Base-by-base conservation (phyloP, 208 protist genomes). In the Wallacemonas sp. region DNA sequence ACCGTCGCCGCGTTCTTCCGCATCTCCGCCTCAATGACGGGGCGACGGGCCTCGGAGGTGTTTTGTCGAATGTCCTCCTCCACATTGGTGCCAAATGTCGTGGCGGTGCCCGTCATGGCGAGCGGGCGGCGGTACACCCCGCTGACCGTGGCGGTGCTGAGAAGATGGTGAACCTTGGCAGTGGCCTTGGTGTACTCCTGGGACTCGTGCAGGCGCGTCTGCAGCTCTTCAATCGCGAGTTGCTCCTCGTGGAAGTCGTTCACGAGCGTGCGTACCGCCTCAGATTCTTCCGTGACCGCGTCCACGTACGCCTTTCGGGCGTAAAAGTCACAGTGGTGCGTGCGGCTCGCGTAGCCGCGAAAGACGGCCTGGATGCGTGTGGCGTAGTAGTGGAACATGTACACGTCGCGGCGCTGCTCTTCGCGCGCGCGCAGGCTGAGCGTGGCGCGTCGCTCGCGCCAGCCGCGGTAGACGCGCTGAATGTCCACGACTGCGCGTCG, bases 351-450 rank as follows among this genome's bases (percentile, higher is more conserved):
- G 57, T 81, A 84, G 12, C 87, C 84, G 31, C 87, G 77, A 62
- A 77, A 93, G 31, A 71, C 77, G 4, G 87, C 73, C 70, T 93
- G 87, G 55, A 93, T 93, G 39, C 72, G 63, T 1, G 84, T 79
- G 16, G 87, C 83, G 31, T 87, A 93, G 49, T 82, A 81, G 57
- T 87, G 57, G 61, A 91, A 93, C n/a, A 89, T 64, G 14, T 71
- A 64, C 38, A 50, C 36, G 10, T 81, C 62, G 62, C 81, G 75
- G 0, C 32, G 25, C 14, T 33, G 20, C 33, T 42, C 57, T 39
- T 41, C 45, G 1, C 61, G 42, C 18, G 38, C 36, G 1, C 63
- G 68, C 23, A 81, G 49, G 2, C 28, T n/a, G 25, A 11, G 33
- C 18, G 82, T 67, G n/a, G 23, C 59, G 55, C 63, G 66, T 3